A percentile compares a stretch with the other conserved stretches of the same genome.
Conservation (phyloP, 2,329 filamentous ascomycete genomes). For the Trichoderma endophyticum region DNA sequence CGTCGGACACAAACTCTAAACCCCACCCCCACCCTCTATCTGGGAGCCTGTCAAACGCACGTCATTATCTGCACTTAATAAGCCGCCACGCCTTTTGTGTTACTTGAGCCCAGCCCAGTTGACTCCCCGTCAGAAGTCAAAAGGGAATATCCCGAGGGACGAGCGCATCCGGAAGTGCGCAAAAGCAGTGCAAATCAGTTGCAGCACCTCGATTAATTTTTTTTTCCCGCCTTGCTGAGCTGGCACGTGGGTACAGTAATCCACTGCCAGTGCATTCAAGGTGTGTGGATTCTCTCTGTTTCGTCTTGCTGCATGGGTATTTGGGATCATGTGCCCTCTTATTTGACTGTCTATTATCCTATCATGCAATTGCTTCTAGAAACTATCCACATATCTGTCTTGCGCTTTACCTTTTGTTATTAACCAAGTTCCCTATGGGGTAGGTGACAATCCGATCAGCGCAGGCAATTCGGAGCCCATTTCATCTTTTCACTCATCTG, state of each 20-base stretch:
- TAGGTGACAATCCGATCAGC: slow-evolving; percentile 8
- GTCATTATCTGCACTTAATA: slow-evolving; percentile 16
- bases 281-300: slow-evolving; percentile 1
- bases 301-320: slow-evolving; percentile 5
- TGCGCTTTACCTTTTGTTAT: neutral
- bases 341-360: neutral
- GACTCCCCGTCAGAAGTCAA: neutral
- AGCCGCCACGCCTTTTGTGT: slow-evolving; percentile 6
- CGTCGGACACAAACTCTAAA: neutral
- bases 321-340: slow-evolving; percentile 7
- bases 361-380: neutral
- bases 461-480: neutral
- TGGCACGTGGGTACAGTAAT: slow-evolving; percentile 13
- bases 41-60: slow-evolving; percentile 16
- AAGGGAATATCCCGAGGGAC: neutral
- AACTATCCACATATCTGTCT: neutral
- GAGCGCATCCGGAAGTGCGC: neutral
- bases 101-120: neutral
- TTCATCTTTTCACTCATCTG: neutral
- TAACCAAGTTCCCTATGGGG: slow-evolving; percentile 6
- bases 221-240: neutral
- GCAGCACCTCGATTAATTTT: neutral
- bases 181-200: neutral
- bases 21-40: slow-evolving; percentile 16
- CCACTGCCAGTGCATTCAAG: slow-evolving; percentile 4